phyloP scores from a whole-genome alignment of 495 filamentous ascomycete species.

The Aeminium ludgeri region DNA sequence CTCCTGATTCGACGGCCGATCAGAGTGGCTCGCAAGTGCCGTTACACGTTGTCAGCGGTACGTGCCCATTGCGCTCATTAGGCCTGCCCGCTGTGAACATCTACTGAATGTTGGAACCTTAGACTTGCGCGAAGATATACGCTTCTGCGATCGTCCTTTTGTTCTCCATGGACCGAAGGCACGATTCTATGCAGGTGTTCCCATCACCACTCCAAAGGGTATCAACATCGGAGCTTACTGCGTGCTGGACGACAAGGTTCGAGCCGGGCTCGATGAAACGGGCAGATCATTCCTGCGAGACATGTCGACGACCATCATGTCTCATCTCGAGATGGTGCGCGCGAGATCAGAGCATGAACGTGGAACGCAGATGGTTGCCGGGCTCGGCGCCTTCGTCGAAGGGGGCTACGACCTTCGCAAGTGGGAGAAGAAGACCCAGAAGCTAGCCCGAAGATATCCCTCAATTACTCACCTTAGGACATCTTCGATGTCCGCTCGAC shows the following conservation, averaged over 20 bases:
- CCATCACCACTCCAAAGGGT: slow-evolving; percentile 11
- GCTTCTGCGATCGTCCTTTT: slow-evolving; percentile 9
- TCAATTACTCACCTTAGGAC: too few species aligned
- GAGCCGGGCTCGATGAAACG: slow-evolving; percentile 22
- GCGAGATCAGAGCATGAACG: slow-evolving; percentile 3
- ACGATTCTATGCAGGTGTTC: slow-evolving; percentile 18
- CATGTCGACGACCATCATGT: slow-evolving; percentile 11
- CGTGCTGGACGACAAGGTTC: slow-evolving; percentile 8
- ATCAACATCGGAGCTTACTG: slow-evolving; percentile 17
- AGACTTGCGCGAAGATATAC: slow-evolving; percentile 6
- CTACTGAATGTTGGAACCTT: too few species aligned
- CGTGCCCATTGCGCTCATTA: too few species aligned
- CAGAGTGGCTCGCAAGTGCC: slow-evolving; percentile 1
- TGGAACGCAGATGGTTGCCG: slow-evolving; percentile 4
- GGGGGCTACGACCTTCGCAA: background rate
- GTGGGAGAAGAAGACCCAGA: slow-evolving; percentile 1
- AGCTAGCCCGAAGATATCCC: background rate
- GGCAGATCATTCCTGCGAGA: slow-evolving; percentile 26
- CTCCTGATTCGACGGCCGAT: background rate
- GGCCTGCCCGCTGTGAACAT: too few species aligned
- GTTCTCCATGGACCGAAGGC: slow-evolving; percentile 8
- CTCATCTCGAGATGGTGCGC: slow-evolving; percentile 8
- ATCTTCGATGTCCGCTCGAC: too few species aligned
- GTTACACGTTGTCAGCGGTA: too few species aligned
- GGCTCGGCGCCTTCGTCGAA: slow-evolving; percentile 10